Percentiles rank a stretch among this genome's conserved stretches.
These are phyloP conservation scores for Vigna trinervia DNA, from an alignment of 306 rosid species.

Conservation along the genomic window DNA sequence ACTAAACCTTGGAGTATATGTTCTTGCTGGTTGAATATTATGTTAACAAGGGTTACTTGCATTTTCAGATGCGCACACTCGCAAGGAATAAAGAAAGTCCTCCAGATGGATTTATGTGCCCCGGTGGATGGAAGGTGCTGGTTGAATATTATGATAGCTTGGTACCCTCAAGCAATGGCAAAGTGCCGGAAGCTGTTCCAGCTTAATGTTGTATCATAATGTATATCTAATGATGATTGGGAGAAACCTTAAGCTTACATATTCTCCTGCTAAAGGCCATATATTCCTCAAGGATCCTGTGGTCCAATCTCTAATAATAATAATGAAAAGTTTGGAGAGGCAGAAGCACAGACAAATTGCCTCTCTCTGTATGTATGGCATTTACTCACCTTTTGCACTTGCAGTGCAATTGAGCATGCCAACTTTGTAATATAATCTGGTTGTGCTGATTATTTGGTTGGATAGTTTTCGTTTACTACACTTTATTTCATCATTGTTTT, in stretches of 20 bases:
- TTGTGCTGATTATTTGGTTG: conserved; percentile 47
- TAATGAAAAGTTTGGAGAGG: conserved; percentile 48
- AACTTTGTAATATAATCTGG: conserved; percentile 60
- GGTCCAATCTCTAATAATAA: conserved; percentile 52
- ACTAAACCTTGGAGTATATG: neutral
- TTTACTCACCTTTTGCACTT: conserved; percentile 58
- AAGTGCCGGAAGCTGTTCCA: conserved; percentile 80
- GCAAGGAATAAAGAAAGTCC: conserved; percentile 95
- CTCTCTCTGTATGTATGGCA: conserved; percentile 57
- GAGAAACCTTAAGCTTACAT: conserved; percentile 52
- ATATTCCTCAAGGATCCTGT: conserved; percentile 37
- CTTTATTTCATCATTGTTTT: neutral
- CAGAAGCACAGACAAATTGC: conserved; percentile 56
- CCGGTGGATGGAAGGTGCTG: conserved; percentile 93
- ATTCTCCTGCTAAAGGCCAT: conserved; percentile 54
- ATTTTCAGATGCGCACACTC: conserved; percentile 85
- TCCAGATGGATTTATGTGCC: conserved; percentile 99
- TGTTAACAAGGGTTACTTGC: conserved; percentile 32
- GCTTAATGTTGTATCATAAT: conserved; percentile 59
- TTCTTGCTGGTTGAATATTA: neutral
- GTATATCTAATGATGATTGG: conserved; percentile 52
- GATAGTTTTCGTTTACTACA: neutral
- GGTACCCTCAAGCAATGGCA: conserved; percentile 55
- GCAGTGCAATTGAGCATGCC: conserved; percentile 54
- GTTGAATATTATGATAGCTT: conserved; percentile 95